These are phyloP conservation scores for Mycena epipterygia DNA, from an alignment of 768 basidiomycete species.

Conservation along the genomic window DNA sequence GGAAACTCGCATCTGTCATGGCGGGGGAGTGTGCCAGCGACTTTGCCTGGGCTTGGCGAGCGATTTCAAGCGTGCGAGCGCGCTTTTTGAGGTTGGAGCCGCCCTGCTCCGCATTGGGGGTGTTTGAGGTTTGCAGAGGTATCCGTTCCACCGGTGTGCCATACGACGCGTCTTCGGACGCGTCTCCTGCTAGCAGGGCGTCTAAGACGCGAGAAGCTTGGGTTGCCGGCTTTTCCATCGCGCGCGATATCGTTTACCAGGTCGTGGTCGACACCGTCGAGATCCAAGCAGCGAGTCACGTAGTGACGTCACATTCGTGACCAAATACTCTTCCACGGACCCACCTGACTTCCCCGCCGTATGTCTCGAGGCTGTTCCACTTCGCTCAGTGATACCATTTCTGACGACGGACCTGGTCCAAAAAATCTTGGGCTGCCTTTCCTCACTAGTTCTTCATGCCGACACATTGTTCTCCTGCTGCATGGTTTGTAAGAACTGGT, in stretches of 20 bases:
- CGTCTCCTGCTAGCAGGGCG: slow-evolving; percentile 5
- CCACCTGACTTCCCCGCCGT: too few relatives aligned
- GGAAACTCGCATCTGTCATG: slow-evolving; percentile 36
- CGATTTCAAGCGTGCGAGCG: slow-evolving; percentile 23
- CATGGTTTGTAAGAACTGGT: too few relatives aligned
- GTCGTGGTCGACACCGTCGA: background rate
- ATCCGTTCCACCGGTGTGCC: background rate
- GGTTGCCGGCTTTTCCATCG: slow-evolving; percentile 22
- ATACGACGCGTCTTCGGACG: slow-evolving; percentile 1
- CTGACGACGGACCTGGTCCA: too few relatives aligned
- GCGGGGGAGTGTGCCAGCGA: slow-evolving; percentile 1
- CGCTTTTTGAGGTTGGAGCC: slow-evolving; percentile 31
- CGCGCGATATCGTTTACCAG: background rate
- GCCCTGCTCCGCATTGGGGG: slow-evolving; percentile 15
- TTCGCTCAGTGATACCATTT: too few relatives aligned
- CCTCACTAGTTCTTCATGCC: too few relatives aligned
- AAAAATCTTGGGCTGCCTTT: too few relatives aligned
- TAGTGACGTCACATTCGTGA: too few relatives aligned
- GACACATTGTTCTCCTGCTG: too few relatives aligned
- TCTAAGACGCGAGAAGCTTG: slow-evolving; percentile 29
- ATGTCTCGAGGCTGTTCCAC: too few relatives aligned
- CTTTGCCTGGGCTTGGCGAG: slow-evolving; percentile 26
- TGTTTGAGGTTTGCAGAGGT: slow-evolving; percentile 17
- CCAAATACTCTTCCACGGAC: too few relatives aligned
- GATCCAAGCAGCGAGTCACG: background rate